Percentiles rank a stretch among this genome's conserved stretches.
Evolutionary conservation across 2,329 filamentous ascomycete genomes (phyloP).

Genomic region (Alternaria triticimaculans): DNA sequence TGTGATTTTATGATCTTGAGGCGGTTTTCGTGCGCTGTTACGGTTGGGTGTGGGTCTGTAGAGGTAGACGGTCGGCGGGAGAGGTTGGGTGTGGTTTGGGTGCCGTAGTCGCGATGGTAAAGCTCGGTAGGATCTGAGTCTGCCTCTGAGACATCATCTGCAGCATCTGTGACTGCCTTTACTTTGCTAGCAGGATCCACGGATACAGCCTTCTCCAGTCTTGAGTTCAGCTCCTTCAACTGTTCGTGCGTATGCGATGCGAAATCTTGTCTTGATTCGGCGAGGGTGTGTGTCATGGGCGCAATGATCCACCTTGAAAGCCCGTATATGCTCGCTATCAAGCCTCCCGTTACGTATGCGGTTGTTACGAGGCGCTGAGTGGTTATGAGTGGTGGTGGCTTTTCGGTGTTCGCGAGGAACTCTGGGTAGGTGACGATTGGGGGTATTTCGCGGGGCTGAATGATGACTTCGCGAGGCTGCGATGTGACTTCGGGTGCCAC

Average conservation of each 20-base stretch:
- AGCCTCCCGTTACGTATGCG: conserved; percentile 62
- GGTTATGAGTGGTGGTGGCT: conserved; percentile 66
- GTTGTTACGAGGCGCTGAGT: conserved; percentile 63
- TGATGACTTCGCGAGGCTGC: conserved; percentile 48
- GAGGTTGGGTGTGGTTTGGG: conserved; percentile 70
- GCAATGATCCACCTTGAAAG: conserved; percentile 71
- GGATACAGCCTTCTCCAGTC: conserved; percentile 66
- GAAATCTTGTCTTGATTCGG: conserved; percentile 64
- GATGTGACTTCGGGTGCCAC: conserved; percentile 18
- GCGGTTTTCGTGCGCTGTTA: conserved; percentile 52
- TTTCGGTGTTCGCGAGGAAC: conserved; percentile 65
- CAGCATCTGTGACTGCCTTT: conserved; percentile 36
- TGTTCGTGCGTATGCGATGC: conserved; percentile 59
- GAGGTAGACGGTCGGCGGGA: conserved; percentile 49
- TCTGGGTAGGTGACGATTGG: conserved; percentile 73
- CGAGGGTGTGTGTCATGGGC: conserved; percentile 64
- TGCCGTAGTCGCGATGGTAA: conserved; percentile 81
- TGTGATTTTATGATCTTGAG: conserved; percentile 60
- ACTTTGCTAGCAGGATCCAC: conserved; percentile 59
- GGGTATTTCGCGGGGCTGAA: conserved; percentile 54
- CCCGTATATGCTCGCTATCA: conserved; percentile 69
- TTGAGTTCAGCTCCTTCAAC: conserved; percentile 62
- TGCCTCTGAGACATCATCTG: conserved; percentile 53
- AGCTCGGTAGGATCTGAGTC: conserved; percentile 75
- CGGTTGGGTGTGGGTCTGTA: conserved; percentile 33